These are phyloP conservation scores for Aspergillus wentii DNA, from an alignment of 495 filamentous ascomycete genomes.

Conservation along the genomic window DNA sequence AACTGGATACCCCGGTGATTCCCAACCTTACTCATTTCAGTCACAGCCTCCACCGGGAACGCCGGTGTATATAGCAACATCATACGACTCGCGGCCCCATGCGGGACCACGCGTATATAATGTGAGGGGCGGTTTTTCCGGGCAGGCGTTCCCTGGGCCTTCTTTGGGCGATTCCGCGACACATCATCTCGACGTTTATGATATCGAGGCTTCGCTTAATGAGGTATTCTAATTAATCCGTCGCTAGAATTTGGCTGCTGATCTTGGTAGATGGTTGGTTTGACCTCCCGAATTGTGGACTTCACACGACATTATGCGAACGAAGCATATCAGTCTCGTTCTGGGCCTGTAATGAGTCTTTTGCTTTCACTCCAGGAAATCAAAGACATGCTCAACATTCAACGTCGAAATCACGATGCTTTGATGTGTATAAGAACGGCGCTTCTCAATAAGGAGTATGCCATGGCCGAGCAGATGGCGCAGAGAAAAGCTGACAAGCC, in stretches of 20 bases:
- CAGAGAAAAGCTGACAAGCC: constrained; percentile 50
- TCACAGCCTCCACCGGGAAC: constrained; percentile 32
- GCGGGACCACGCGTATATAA: constrained; percentile 42
- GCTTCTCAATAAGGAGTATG: constrained; percentile 56
- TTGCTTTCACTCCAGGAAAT: constrained; percentile 54
- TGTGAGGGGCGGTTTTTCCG: constrained; percentile 29
- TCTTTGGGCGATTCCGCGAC: constrained; percentile 59
- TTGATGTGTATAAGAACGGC: constrained; percentile 59
- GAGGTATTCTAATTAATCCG: constrained; percentile 47
- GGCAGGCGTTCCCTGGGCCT: constrained; percentile 25
- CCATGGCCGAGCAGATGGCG: constrained; percentile 52
- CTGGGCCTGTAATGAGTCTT: constrained; percentile 48
- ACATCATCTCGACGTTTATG: constrained; percentile 59
- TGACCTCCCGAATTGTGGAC: constrained; percentile 48
- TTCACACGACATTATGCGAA: constrained; percentile 53
- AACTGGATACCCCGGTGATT: constrained; percentile 31
- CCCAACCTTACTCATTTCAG: constrained; percentile 35
- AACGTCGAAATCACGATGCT: constrained; percentile 52
- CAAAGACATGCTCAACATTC: constrained; percentile 56
- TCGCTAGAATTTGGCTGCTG: no score
- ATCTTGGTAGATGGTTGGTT: constrained; percentile 49
- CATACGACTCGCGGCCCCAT: constrained; percentile 35
- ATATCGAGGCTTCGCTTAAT: constrained; percentile 60
- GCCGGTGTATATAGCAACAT: constrained; percentile 30
- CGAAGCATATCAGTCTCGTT: constrained; percentile 51